Percentiles rank a stretch among this genome's conserved stretches.
phyloP scores from a whole-genome alignment of 208 protist genomes.

The Crithidia fasciculata region DNA sequence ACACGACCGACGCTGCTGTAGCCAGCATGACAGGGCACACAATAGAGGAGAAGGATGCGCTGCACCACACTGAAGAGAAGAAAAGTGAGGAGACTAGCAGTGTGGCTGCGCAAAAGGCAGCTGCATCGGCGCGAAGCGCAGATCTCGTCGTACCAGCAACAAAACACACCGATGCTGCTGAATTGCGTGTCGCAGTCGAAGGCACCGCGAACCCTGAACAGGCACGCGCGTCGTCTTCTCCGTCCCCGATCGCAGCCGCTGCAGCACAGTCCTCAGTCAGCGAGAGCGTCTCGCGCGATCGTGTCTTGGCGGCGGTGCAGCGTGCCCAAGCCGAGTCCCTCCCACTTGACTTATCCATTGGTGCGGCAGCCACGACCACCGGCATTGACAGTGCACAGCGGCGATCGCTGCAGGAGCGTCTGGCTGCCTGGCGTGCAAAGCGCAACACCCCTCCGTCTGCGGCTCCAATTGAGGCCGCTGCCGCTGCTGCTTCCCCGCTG shows the following conservation, averaged over 20 bases:
- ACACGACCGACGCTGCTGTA: background rate
- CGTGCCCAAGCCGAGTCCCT: constrained; percentile 5
- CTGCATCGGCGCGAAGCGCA: too few species aligned
- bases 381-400: background rate
- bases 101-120: too few species aligned
- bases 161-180: too few species aligned
- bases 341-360: constrained; percentile 9
- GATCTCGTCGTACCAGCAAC: too few species aligned
- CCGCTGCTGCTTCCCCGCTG: background rate
- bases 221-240: too few species aligned
- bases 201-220: too few species aligned
- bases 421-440: constrained; percentile 58
- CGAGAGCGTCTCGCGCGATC: constrained; percentile 10
- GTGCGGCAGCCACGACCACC: background rate
- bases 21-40: too few species aligned
- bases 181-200: too few species aligned
- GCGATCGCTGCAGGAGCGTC: constrained; percentile 35
- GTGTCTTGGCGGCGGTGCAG: constrained; percentile 20
- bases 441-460: constrained; percentile 10
- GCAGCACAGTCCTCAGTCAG: too few species aligned
- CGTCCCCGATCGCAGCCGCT: too few species aligned
- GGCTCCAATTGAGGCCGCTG: background rate
- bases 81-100: too few species aligned
- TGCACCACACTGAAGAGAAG: background rate
- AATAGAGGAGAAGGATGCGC: too few species aligned